Percentiles rank a stretch among this genome's conserved stretches.
Conservation (phyloP, 345 rosid species). For the Psidium friedrichsthalianum region DNA sequence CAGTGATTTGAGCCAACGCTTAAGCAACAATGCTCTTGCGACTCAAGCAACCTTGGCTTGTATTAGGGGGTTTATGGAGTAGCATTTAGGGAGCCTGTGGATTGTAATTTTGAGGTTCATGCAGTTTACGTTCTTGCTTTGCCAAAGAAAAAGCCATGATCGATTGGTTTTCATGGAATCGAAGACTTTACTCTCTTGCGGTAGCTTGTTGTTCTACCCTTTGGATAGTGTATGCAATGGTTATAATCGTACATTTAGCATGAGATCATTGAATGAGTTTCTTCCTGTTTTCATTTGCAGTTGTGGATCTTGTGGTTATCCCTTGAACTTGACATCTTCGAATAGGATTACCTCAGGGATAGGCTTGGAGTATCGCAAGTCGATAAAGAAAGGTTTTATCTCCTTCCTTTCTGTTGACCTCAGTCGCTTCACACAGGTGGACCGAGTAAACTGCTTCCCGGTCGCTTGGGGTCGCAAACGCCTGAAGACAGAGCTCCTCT, state of each 20-base stretch:
- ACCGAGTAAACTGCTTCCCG: conserved; percentile 46
- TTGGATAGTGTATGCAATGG: neutral
- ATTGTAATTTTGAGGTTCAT: neutral
- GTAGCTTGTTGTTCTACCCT: neutral
- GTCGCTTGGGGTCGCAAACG: conserved; percentile 26
- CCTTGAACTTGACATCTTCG: conserved; percentile 47
- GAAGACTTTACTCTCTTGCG: neutral
- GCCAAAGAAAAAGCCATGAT: neutral
- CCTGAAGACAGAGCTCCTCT: conserved; percentile 45
- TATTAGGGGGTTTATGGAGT: neutral
- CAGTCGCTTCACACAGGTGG: conserved; percentile 51
- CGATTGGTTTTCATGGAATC: neutral
- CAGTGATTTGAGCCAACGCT: neutral
- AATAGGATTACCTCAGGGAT: conserved; percentile 28
- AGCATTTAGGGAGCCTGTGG: neutral
- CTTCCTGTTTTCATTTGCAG: conserved; percentile 20
- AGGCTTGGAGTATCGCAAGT: conserved; percentile 32
- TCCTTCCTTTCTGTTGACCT: conserved; percentile 45
- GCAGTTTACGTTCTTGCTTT: neutral
- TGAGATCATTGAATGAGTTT: neutral
- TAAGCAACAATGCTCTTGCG: neutral
- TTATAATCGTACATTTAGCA: neutral
- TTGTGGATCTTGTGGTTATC: conserved; percentile 54
- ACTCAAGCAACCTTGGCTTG: neutral
- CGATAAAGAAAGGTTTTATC: conserved; percentile 28